These are phyloP conservation scores for Lentinula edodes DNA, from an alignment of 768 basidiomycete species.

Conservation along the genomic window DNA sequence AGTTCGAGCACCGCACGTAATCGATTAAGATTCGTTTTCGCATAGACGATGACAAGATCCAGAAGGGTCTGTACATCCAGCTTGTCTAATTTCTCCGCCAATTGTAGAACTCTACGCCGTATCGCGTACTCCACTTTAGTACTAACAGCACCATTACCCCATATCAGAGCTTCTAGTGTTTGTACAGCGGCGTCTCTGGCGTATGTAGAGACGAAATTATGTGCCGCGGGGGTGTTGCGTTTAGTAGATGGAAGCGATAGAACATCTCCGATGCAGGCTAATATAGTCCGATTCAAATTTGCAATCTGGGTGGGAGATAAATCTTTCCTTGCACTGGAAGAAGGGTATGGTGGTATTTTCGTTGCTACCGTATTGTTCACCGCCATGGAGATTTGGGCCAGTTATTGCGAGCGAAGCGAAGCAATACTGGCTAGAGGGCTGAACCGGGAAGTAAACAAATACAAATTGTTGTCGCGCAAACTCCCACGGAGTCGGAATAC, in stretches of 20 bases:
- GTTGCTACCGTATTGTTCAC: neutral
- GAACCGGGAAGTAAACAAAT: no score
- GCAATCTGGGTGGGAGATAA: slow-evolving; percentile 49
- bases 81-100: slow-evolving; percentile 51
- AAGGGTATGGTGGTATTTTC: slow-evolving; percentile 50
- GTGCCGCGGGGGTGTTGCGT: slow-evolving; percentile 37
- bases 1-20: slow-evolving; percentile 37
- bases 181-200: slow-evolving; percentile 50
- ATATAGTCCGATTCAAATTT: slow-evolving; percentile 42
- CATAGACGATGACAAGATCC: slow-evolving; percentile 58
- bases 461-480: no score
- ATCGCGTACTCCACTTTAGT: slow-evolving; percentile 41
- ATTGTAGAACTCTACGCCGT: slow-evolving; percentile 40
- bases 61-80: slow-evolving; percentile 53
- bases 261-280: slow-evolving; percentile 38
- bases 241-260: slow-evolving; percentile 45
- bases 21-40: slow-evolving; percentile 35
- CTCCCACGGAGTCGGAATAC: no score
- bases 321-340: slow-evolving; percentile 37
- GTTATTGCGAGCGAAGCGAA: no score
- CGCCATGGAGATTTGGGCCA: neutral
- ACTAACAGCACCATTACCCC: slow-evolving; percentile 30
- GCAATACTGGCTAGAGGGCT: no score
- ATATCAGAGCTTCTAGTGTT: slow-evolving; percentile 51
- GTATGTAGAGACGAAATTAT: slow-evolving; percentile 52